phyloP scores from a whole-genome alignment of 2,329 filamentous ascomycete species.

The Epichloe typhina region DNA sequence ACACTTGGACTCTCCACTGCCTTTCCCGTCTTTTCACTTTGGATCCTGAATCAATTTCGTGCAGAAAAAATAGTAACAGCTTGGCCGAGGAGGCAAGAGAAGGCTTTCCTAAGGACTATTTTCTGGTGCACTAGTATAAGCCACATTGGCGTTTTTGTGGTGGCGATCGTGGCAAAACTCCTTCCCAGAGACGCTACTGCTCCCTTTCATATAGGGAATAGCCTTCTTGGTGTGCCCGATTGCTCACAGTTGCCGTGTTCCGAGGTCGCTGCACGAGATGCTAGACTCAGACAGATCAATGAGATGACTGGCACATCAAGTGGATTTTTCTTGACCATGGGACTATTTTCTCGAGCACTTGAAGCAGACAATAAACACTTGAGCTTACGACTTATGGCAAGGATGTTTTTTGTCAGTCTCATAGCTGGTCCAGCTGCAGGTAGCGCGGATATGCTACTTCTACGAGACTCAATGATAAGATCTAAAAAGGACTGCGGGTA shows the following conservation, averaged over 20 bases:
- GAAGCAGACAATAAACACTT: neutral
- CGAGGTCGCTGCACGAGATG: neutral
- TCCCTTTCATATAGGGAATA: conserved; percentile 4
- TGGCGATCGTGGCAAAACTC: conserved; percentile 4
- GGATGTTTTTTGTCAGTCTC: conserved; percentile 8
- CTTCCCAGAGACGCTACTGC: neutral
- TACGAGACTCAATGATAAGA: neutral
- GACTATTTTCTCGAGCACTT: neutral
- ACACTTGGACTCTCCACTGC: neutral
- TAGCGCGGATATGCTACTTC: conserved; percentile 4
- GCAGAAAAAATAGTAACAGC: neutral
- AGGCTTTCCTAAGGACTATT: conserved; percentile 1
- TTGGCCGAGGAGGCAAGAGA: neutral
- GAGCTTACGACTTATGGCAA: neutral
- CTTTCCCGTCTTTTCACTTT: neutral
- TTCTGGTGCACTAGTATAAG: conserved; percentile 2
- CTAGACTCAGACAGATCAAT: conserved; percentile 8
- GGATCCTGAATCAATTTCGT: neutral
- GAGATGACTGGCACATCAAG: conserved; percentile 9
- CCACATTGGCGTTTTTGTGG: conserved; percentile 6
- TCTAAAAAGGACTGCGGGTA: neutral
- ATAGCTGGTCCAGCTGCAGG: conserved; percentile 8
- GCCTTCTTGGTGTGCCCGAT: conserved; percentile 3
- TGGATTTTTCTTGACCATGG: conserved; percentile 7
- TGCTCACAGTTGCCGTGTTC: neutral